Conservation (phyloP, 1,284 basidiomycete species). For the Pseudomicrostroma phylloplanum region DNA sequence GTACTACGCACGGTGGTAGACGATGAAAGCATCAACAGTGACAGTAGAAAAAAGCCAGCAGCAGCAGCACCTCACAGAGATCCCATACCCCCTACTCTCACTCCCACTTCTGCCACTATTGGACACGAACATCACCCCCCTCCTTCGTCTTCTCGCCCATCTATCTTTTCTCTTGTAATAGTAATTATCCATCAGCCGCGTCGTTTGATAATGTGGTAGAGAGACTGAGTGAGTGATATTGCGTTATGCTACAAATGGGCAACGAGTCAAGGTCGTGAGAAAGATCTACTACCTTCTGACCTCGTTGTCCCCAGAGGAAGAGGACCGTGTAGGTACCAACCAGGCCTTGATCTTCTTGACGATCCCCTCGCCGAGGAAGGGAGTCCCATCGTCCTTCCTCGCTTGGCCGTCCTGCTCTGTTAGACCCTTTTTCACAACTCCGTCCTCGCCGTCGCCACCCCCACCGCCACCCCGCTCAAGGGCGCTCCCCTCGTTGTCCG, state of each 20-base stretch:
- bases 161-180: not conserved
- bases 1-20: too few species aligned
- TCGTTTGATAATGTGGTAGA: too few species aligned
- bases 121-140: too few species aligned
- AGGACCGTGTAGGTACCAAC: not conserved
- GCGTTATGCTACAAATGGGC: too few species aligned
- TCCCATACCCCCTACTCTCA: not conserved
- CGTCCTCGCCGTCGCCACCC: not conserved
- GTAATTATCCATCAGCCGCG: too few species aligned
- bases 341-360: conserved; percentile 4
- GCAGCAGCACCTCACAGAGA: too few species aligned
- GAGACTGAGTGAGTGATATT: too few species aligned
- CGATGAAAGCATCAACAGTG: too few species aligned
- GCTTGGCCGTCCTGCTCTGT: not conserved
- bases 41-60: too few species aligned
- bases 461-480: not conserved
- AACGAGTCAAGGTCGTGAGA: too few species aligned
- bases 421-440: not conserved
- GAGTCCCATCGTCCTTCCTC: not conserved
- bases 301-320: too few species aligned
- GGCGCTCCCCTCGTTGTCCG: not conserved
- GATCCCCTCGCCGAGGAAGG: not conserved
- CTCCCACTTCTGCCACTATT: not conserved
- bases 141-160: not conserved
- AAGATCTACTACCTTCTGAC: not conserved